These are phyloP conservation scores for Eimeria maxima DNA, from an alignment of 169 alveolate species.

Conservation along the genomic window DNA sequence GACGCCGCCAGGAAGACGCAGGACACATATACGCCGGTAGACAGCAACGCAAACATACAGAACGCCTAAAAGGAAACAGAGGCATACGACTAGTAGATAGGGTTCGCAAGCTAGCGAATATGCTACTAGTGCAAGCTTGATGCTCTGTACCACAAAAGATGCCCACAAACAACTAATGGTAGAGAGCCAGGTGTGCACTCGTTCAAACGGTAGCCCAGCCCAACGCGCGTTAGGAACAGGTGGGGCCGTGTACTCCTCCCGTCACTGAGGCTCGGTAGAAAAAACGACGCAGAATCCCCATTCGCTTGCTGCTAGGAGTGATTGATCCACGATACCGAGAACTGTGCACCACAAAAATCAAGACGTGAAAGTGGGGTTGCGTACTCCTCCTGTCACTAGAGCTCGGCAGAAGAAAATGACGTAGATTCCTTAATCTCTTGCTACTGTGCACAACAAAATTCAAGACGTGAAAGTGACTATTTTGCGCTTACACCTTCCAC, in stretches of 20 bases:
- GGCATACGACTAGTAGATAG: neutral
- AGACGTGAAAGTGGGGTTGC: neutral
- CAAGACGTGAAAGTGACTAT: neutral
- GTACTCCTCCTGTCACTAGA: too few relatives aligned
- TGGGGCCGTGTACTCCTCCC: neutral
- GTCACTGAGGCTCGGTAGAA: neutral
- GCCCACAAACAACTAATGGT: neutral
- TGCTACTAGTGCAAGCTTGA: neutral
- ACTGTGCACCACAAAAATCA: neutral
- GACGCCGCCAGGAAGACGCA: neutral
- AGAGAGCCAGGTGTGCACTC: neutral
- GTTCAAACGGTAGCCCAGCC: neutral
- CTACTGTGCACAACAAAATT: neutral
- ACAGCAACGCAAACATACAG: neutral
- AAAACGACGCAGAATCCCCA: neutral
- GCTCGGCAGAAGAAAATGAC: too few relatives aligned
- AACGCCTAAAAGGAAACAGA: neutral
- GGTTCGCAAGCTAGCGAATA: neutral
- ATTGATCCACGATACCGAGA: neutral
- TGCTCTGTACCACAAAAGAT: neutral
- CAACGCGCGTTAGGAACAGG: neutral
- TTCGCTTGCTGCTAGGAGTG: neutral
- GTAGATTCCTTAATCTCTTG: too few relatives aligned
- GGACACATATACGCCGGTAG: neutral
- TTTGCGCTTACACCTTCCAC: slow-evolving; percentile 63